Evolutionary conservation across 2,329 filamentous ascomycete genomes (phyloP).

Genomic region (Fusarium devonianum): DNA sequence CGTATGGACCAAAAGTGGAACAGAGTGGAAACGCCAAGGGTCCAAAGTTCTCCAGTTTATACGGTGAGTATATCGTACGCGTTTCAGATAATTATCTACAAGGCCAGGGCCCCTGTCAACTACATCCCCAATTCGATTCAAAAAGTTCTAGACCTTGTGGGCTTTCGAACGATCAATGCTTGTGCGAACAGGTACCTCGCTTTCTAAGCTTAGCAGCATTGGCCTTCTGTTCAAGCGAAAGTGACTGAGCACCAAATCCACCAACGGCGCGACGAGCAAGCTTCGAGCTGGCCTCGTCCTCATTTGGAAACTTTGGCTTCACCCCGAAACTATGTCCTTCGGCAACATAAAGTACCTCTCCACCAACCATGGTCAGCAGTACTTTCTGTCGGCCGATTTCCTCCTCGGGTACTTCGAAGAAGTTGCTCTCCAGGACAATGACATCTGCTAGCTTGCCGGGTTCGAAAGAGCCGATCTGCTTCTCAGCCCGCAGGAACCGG

Average conservation of each 20-base stretch:
- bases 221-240: slow-evolving; percentile 17
- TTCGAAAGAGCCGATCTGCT: slow-evolving; percentile 38
- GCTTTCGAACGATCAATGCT: slow-evolving; percentile 15
- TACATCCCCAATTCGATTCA: not conserved
- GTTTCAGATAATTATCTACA: not conserved
- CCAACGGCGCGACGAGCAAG: slow-evolving; percentile 30
- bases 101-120: too few relatives aligned
- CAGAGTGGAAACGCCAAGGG: too few relatives aligned
- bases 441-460: slow-evolving; percentile 40
- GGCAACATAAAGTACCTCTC: slow-evolving; percentile 38
- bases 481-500: slow-evolving; percentile 37
- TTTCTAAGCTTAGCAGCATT: slow-evolving; percentile 26
- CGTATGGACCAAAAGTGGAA: too few relatives aligned
- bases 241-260: slow-evolving; percentile 22
- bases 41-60: too few relatives aligned
- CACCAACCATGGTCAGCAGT: slow-evolving; percentile 40
- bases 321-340: slow-evolving; percentile 36
- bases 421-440: slow-evolving; percentile 37
- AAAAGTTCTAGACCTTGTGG: too few relatives aligned
- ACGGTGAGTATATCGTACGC: too few relatives aligned
- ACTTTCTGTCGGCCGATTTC: slow-evolving; percentile 37
- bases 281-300: slow-evolving; percentile 20
- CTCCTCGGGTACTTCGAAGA: slow-evolving; percentile 37
- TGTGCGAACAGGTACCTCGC: slow-evolving; percentile 30
- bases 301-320: slow-evolving; percentile 38